phyloP scores from a whole-genome alignment of 371 early-diverging fungal species.

The Actinomucor elegans region DNA sequence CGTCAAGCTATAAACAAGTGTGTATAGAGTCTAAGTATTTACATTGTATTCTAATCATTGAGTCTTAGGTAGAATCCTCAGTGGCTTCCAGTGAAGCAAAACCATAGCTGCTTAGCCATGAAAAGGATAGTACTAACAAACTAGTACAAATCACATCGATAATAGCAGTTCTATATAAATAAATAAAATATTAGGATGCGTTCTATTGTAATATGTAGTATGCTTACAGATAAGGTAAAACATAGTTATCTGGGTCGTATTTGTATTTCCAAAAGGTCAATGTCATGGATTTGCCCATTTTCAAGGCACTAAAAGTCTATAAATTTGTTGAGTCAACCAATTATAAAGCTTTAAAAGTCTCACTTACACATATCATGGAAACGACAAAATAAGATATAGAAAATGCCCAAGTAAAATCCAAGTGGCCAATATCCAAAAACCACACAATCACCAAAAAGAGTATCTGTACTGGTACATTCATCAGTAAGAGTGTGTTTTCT shows the following conservation, averaged over 20 bases:
- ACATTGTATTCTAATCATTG: too few relatives aligned
- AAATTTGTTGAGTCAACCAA: neutral
- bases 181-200: neutral
- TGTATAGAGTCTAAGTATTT: too few relatives aligned
- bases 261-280: conserved; percentile 64
- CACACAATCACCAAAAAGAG: conserved; percentile 66
- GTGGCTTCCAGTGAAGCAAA: conserved; percentile 14
- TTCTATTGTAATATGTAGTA: conserved; percentile 21
- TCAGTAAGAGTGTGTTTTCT: conserved; percentile 61
- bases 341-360: neutral
- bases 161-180: conserved; percentile 48
- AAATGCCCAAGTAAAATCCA: conserved; percentile 42
- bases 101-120: conserved; percentile 25
- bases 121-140: conserved; percentile 52
- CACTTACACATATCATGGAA: conserved; percentile 22
- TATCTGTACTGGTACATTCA: conserved; percentile 75
- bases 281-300: conserved; percentile 62
- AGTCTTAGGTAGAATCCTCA: too few relatives aligned
- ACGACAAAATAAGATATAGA: conserved; percentile 44
- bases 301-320: conserved; percentile 45
- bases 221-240: conserved; percentile 74
- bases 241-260: conserved; percentile 84
- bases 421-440: conserved; percentile 56
- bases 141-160: conserved; percentile 64
- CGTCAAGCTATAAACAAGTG: too few relatives aligned